Base-by-base conservation (phyloP, 441 rosid species). In the Erodium texanum region DNA sequence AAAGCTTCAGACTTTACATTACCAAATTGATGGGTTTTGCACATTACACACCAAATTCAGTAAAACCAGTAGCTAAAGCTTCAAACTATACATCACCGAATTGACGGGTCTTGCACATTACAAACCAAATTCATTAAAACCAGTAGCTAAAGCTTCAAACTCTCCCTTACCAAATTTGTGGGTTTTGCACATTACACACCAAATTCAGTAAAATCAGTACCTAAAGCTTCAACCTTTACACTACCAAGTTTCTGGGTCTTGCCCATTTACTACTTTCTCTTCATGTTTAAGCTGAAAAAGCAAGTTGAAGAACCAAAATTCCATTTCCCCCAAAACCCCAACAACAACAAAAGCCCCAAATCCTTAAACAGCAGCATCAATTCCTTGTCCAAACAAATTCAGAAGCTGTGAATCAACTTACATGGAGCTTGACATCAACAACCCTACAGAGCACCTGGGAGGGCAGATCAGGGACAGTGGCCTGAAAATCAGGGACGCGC, bases 391-490 rank as follows among this genome's bases (percentile, higher is more conserved):
- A 67, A 64, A 68, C 73, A 66, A 24, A 76, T 68, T 0, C 41
- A 19, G 5, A 29, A 58, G 52, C 24, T 36, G 48, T 22, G 23
- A 68, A 78, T 70, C 15, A 15, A 81, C 93, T 80, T 76, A 90
- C 96, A 76, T 84, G 96, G 66, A 86, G 79, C 6, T 86, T 87
- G 62, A 88, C 86, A 77, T 84, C 79, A 32, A 85, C 86, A 66
- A 89, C 96, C 74, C 79, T 85, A 81, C 96, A 89, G 69, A 85
- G 81, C 78, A 89, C 77, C 74, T 89, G 90, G 2, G 92, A 85
- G 64, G 64, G 82, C 64, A 87, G 85, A 70, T 85, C 90, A 76
- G 82, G 81, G 68, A 85, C 78, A 70, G 89, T 72, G 65, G 76
- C 82, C 71, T 82, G 78, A 56, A 82, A 73, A 18, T 85, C 72